Base-by-base conservation (phyloP, 768 basidiomycete genomes). In the Lactarius pseudohatsudake region DNA sequence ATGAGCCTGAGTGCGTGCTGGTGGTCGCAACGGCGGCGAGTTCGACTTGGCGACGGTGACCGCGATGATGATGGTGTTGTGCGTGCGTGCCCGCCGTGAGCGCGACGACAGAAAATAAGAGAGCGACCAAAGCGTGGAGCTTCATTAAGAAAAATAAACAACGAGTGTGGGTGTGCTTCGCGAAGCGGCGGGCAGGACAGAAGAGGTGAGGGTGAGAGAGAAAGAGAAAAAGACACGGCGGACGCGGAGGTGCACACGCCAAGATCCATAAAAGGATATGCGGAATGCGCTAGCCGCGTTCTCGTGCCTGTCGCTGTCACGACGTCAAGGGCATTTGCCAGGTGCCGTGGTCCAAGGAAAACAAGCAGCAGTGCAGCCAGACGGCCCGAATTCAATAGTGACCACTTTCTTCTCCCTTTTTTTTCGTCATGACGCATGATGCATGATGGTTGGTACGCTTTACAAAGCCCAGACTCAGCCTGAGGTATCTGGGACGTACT, bases 51-150 rank as follows among this genome's bases (percentile, higher is more conserved):
- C 69, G 71, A 55, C 69, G 66, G 56, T 70, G 72, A 20, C 55
- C 63, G 53, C 60, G 65, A 15, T 63, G 36, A 28, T 59, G 65
- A 26, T 66, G 70, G 8, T 63, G 64, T 30, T 59, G 67, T 38
- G 62, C 64, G 54, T 64, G 64, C 4, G 67, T 68, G 38, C 65
- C 64, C 38, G 60, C 67, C 50, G 60, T 64, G 32, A 64, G 62
- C 58, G 69, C 58, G 38, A 70, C 64, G 38, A 20, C 22, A 10
- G 57, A 62, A 26, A 66, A 62, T 4, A 71, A 72, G 62, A 76
- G 69, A 61, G 70, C 53, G 63, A 70, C 61, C 50, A 74, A 64
- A 53, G 71, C 61, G 53, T 71, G 61, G 40, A 75, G 67, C 74
- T 75, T 75, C 75, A 75, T 75, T 32, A 43, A n/a, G 53, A 20